Conservation (phyloP, 129 eudicot genomes). For the Lactuca saligna region DNA sequence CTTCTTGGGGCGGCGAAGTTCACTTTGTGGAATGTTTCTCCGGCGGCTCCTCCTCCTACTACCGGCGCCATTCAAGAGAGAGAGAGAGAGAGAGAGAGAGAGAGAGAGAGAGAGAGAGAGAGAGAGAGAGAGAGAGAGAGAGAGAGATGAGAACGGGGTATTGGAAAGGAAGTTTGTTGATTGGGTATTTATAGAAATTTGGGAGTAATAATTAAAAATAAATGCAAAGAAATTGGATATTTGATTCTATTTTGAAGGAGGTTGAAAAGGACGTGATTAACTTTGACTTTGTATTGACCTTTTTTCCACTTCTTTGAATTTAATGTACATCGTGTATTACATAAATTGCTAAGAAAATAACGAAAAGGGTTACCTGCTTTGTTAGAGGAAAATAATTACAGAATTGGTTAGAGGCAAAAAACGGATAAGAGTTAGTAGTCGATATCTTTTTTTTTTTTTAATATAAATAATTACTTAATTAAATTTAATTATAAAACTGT, state of each 20-base stretch:
- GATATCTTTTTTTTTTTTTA: no score
- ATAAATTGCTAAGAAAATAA: not conserved
- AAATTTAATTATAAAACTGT: no score
- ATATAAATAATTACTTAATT: no score
- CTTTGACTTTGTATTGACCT: constrained; percentile 27
- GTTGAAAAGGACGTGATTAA: constrained; percentile 8
- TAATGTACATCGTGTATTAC: not conserved
- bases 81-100: not conserved
- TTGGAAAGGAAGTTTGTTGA: constrained; percentile 1
- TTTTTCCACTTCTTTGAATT: constrained; percentile 9
- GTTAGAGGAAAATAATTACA: no score
- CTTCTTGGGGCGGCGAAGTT: constrained; percentile 55
- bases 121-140: constrained; percentile 18
- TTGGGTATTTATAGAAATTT: constrained; percentile 29
- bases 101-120: constrained; percentile 14
- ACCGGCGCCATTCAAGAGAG: constrained; percentile 31
- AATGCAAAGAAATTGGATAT: constrained; percentile 10
- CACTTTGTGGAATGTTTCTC: constrained; percentile 41
- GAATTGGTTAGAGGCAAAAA: no score
- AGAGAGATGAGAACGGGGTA: constrained; percentile 1
- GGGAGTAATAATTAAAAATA: not conserved
- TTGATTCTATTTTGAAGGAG: constrained; percentile 1
- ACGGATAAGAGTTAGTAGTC: no score
- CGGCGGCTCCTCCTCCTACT: constrained; percentile 21
- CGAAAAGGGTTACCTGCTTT: not conserved